Base-by-base conservation (phyloP, 805 yeast genomes). In the Myxozyma geophila region DNA sequence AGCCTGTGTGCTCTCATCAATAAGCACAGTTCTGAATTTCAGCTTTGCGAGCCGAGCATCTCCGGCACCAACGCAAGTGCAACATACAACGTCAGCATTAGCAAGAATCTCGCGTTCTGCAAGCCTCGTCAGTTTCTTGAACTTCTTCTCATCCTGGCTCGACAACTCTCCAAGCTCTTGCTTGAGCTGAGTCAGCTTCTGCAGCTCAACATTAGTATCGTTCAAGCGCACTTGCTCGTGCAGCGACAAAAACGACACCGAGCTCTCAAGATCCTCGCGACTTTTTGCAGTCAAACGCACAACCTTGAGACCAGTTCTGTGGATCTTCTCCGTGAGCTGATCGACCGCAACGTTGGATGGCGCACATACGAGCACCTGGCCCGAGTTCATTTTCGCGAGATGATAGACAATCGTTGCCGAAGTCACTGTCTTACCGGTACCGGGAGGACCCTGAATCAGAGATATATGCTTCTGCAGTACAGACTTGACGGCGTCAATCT, bases 261-360 rank as follows among this genome's bases (percentile, higher is more conserved):
- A 78, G 60, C 86, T 80, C 66, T 88, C 96, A 19, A 88, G 86
- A 75, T 89, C 95, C 75, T 91, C 97, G 64, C 96, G 81, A 48
- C 88, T 82, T 70, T 81, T 85, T 1, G 97, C 96, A 7, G 87
- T 81, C 54, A 92, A 70, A 70, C 98, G 82, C 15, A 90, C 89
- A 41, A 91, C 96, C 19, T 85, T 85, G 62, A 92, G 76, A 0
- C 96, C 96, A 36, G 90, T 75, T n/a, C 76, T 74, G 59, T 85
- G 82, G 50, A 92, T 79, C 70, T 92, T 88, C 9, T 81, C 82
- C 1, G 97, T 90, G 60, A 92, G 80, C 77, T 92, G 96, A 74
- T 92, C 97, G 39, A 90, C 97, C 0, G 97, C 98, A 55, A 92
- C 93, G 75, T 92, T 92, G 21, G 97, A 92, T 23, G 98, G 97